These are phyloP conservation scores for Penicillium samsonianum DNA, from an alignment of 495 filamentous ascomycete genomes.

Conservation along the genomic window DNA sequence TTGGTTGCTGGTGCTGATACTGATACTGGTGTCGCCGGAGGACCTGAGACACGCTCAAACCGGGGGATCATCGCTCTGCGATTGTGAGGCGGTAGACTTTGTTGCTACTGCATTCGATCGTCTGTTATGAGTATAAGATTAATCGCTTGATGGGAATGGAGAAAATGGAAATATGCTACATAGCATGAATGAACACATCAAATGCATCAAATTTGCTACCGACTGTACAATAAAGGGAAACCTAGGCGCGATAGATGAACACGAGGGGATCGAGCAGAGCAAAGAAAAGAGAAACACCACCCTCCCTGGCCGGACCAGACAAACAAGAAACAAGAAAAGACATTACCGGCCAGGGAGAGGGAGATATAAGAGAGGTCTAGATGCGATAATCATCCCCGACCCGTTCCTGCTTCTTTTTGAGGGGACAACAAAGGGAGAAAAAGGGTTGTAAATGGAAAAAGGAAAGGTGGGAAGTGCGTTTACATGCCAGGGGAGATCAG, in stretches of 20 bases:
- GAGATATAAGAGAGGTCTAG: constrained; percentile 29
- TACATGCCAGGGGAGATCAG: constrained; percentile 79
- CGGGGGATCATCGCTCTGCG: neutral
- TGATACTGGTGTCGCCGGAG: neutral
- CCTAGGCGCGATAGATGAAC: constrained; percentile 34
- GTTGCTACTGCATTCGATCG: neutral
- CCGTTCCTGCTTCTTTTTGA: constrained; percentile 29
- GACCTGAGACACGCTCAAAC: neutral
- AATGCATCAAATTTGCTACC: constrained; percentile 41
- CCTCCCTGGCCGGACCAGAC: constrained; percentile 17
- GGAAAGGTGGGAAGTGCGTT: constrained; percentile 21
- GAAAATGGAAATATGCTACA: constrained; percentile 1
- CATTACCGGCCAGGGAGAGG: constrained; percentile 20
- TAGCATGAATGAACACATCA: constrained; percentile 26
- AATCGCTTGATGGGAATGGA: neutral
- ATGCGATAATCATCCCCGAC: constrained; percentile 17
- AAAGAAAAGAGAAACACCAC: constrained; percentile 30
- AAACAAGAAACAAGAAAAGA: constrained; percentile 15
- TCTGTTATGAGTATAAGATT: neutral
- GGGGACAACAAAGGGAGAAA: constrained; percentile 19
- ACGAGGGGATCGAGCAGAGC: constrained; percentile 31
- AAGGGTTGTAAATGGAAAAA: constrained; percentile 9
- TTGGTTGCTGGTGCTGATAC: neutral
- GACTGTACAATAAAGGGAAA: constrained; percentile 36
- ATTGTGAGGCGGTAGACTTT: neutral